These are phyloP conservation scores for Cladophialophora chaetospira DNA, from an alignment of 2,329 filamentous ascomycete genomes.

Conservation along the genomic window DNA sequence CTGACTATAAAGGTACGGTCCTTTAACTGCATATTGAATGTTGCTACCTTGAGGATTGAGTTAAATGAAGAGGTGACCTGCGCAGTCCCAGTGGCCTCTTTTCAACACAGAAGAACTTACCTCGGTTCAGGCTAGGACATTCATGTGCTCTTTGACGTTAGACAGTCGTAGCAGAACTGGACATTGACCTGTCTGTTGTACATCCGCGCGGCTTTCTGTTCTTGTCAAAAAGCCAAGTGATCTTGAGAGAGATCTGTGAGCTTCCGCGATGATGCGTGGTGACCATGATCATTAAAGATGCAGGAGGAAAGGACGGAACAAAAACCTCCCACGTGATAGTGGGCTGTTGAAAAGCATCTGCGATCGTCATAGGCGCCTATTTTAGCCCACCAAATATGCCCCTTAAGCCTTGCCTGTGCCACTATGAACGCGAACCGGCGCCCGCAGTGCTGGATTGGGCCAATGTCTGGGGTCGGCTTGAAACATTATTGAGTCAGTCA, in stretches of 20 bases:
- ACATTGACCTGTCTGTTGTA: too few species aligned
- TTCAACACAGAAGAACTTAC: constrained; percentile 1
- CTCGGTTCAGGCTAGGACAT: not conserved
- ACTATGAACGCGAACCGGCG: not conserved
- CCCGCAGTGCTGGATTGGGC: constrained; percentile 10
- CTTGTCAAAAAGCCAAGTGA: too few species aligned
- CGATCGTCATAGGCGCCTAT: not conserved
- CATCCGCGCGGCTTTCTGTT: too few species aligned
- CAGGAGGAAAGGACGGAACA: too few species aligned
- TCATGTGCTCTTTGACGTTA: constrained; percentile 2
- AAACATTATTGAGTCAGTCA: constrained; percentile 11
- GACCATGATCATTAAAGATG: too few species aligned
- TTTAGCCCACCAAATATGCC: constrained; percentile 1
- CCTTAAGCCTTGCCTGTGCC: constrained; percentile 6
- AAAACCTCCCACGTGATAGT: constrained; percentile 4
- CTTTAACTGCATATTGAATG: constrained; percentile 29
- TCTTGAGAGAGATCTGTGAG: too few species aligned
- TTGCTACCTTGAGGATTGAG: not conserved
- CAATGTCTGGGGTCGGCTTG: constrained; percentile 2
- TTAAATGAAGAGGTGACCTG: not conserved
- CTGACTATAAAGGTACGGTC: constrained; percentile 32
- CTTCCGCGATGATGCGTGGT: too few species aligned
- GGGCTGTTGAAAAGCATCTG: not conserved
- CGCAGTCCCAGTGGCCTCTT: not conserved
- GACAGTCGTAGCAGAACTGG: not conserved